phyloP scores from a whole-genome alignment of 768 basidiomycete species.

The Cyclocybe aegerita region DNA sequence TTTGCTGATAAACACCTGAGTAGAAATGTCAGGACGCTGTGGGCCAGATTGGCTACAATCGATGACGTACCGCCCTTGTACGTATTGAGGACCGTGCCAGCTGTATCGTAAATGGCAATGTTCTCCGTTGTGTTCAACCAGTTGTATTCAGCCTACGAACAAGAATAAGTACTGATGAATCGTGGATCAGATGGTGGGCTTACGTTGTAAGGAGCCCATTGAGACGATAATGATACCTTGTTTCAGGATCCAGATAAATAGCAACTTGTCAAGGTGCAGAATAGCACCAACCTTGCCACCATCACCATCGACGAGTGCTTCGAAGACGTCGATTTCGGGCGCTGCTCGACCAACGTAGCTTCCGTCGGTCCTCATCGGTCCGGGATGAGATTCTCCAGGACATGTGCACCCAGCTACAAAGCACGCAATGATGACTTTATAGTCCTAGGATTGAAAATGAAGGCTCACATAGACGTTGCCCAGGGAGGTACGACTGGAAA shows the following conservation, averaged over 20 bases:
- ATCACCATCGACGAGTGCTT: conserved; percentile 40
- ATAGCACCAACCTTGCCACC: conserved; percentile 21
- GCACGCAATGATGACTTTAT: neutral
- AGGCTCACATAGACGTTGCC: conserved; percentile 42
- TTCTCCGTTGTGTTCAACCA: conserved; percentile 56
- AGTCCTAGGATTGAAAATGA: neutral
- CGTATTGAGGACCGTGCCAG: conserved; percentile 47
- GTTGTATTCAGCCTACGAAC: conserved; percentile 53
- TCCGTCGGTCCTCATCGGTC: conserved; percentile 43
- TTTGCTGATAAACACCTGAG: conserved; percentile 59
- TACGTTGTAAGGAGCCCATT: conserved; percentile 60
- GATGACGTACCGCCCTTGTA: conserved; percentile 58
- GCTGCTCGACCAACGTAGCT: conserved; percentile 58
- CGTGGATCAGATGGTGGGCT: conserved; percentile 1
- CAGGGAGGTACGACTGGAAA: conserved; percentile 66
- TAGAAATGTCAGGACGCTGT: conserved; percentile 25
- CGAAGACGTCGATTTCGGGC: conserved; percentile 71
- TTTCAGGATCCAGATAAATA: conserved; percentile 8
- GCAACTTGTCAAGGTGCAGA: neutral
- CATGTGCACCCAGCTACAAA: conserved; percentile 36
- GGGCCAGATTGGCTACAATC: neutral
- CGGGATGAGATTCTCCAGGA: conserved; percentile 39
- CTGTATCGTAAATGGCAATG: conserved; percentile 46
- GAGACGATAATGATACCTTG: conserved; percentile 51
- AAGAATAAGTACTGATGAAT: neutral